Evolutionary conservation across 148 eudicot species (phyloP), one percentile per base, ranked within the genome.

Genomic region (Persicaria maculosa): DNA sequence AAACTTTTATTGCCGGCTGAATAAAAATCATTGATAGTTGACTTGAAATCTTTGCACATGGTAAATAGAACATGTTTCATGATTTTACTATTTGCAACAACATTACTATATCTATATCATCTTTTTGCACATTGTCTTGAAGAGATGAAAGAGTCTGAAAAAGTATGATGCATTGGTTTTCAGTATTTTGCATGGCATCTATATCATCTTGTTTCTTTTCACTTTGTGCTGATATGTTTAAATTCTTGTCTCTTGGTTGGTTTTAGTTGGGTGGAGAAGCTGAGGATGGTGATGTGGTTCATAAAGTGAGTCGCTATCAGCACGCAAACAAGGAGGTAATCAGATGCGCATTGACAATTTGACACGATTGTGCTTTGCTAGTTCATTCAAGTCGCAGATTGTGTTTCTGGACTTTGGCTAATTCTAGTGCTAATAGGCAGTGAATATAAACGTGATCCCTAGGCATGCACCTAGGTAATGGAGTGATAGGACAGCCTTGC

Each of bases 301-400:
- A 90, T 74, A 95, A 88, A 80, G 81, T 92, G 54, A 88, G 78
- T 16, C 81, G 80, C 53, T 95, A 92, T 82, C 85, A 92, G 52
- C 87, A 82, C 50, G 99, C 99, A 62, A 95, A 95, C 86, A 95
- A 95, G 80, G 85, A 90, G 99, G 99, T 92, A 70, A 70, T 16
- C 53, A 70, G 68, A 64, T n/a, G 45, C 68, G 36, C 68, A 36
- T 31, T 45, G 12, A 44, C 9, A 16, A 31, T 31, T 31, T 31
- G 40, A 3, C 40, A 64, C 12, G 45, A 64, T 64, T 2, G n/a
- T 36, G 45, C 25, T 31, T 64, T 64, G 16, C 68, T 36, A 64
- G 6, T 62, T 62, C 68, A 7, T 25, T 25, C 22, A 25, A 62
- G 44, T 25, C 11, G 9, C 44, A 36, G 68, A 64, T 64, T 64